Percentiles rank a stretch among this genome's conserved stretches.
phyloP scores from a whole-genome alignment of 768 basidiomycete genomes.

The Hygrophoropsis aurantiaca region DNA sequence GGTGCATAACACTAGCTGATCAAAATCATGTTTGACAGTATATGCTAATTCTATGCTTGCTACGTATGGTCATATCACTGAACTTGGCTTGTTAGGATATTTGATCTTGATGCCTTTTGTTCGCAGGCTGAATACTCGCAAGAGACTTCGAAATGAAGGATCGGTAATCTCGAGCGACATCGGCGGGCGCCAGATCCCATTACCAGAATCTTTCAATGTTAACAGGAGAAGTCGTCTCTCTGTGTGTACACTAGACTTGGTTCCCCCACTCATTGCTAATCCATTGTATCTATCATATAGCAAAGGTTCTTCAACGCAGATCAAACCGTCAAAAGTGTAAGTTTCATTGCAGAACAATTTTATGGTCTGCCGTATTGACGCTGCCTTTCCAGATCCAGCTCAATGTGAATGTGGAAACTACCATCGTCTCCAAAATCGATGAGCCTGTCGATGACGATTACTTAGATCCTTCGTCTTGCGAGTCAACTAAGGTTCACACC shows the following conservation, averaged over 20 bases:
- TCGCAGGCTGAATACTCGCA: conserved; percentile 29
- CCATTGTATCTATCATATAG: conserved; percentile 5
- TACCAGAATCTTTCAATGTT: conserved; percentile 9
- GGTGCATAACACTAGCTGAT: too few relatives aligned
- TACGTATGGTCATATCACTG: conserved; percentile 21
- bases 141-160: conserved; percentile 25
- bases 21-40: conserved; percentile 10
- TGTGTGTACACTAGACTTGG: conserved; percentile 7
- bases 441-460: conserved; percentile 13
- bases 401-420: conserved; percentile 34
- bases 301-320: conserved; percentile 21
- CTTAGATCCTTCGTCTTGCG: too few relatives aligned
- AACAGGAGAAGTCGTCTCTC: conserved; percentile 23
- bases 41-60: conserved; percentile 35
- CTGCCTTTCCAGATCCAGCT: conserved; percentile 11
- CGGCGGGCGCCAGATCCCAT: conserved; percentile 4
- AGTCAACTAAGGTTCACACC: too few relatives aligned
- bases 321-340: conserved; percentile 20
- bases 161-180: conserved; percentile 23
- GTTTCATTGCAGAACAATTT: background rate
- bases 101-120: too few relatives aligned
- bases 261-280: background rate
- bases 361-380: background rate
- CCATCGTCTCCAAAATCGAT: conserved; percentile 30
- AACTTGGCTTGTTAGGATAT: background rate